Percentiles rank a stretch among this genome's conserved stretches.
phyloP scores from a whole-genome alignment of 2,329 filamentous ascomycete genomes.

The Teratosphaeria zuluensis region DNA sequence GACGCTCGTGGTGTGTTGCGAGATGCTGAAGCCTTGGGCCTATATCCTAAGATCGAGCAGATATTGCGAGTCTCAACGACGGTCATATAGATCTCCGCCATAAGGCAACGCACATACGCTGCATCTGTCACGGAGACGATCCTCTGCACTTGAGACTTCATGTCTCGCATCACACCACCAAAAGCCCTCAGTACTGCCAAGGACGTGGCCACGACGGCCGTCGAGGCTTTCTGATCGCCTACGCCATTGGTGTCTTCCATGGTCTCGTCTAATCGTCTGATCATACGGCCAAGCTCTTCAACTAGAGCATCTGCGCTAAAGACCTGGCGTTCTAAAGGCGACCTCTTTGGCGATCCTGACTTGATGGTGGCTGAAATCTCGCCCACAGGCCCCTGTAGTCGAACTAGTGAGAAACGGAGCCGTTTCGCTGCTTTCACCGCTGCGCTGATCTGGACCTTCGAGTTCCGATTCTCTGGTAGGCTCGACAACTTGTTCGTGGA shows the following conservation, averaged over 20 bases:
- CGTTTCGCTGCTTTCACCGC: slow-evolving; percentile 19
- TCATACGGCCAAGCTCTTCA: slow-evolving; percentile 44
- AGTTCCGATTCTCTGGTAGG: slow-evolving; percentile 18
- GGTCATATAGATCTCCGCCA: slow-evolving; percentile 50
- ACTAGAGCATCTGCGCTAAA: slow-evolving; percentile 48
- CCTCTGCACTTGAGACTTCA: slow-evolving; percentile 39
- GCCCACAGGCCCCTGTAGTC: slow-evolving; percentile 18
- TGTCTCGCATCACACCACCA: slow-evolving; percentile 38
- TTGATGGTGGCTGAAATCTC: slow-evolving; percentile 32
- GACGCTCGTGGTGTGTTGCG: slow-evolving; percentile 21
- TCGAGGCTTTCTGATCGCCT: slow-evolving; percentile 37
- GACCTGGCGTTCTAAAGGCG: slow-evolving; percentile 46
- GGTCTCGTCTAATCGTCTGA: slow-evolving; percentile 42
- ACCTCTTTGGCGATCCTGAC: slow-evolving; percentile 36
- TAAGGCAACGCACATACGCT: slow-evolving; percentile 48
- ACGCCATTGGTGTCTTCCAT: slow-evolving; percentile 35
- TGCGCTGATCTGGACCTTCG: slow-evolving; percentile 12
- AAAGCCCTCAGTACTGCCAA: slow-evolving; percentile 42
- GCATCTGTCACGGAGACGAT: slow-evolving; percentile 47
- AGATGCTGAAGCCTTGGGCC: slow-evolving; percentile 11
- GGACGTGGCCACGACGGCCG: slow-evolving; percentile 31
- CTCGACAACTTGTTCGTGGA: slow-evolving; percentile 15
- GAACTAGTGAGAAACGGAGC: slow-evolving; percentile 18
- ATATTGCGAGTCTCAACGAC: slow-evolving; percentile 52
- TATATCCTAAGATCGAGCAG: slow-evolving; percentile 42